These are phyloP conservation scores for Pseudopithomyces maydicus DNA, from an alignment of 2,329 filamentous ascomycete species.

Conservation along the genomic window DNA sequence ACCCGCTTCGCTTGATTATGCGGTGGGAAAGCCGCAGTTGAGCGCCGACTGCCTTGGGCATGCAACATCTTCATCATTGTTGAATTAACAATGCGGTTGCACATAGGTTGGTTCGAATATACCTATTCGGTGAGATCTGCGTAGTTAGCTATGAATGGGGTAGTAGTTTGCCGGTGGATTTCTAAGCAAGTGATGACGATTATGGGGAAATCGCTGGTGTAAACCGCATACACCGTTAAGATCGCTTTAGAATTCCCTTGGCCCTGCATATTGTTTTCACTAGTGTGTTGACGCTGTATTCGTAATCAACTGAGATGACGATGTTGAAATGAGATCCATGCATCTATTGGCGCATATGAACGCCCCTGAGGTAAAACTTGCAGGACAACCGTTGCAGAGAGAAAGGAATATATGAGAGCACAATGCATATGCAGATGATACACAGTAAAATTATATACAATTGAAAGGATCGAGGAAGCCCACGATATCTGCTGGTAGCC, in stretches of 20 bases:
- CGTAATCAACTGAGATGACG: too few species aligned
- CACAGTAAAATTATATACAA: too few species aligned
- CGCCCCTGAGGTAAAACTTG: too few species aligned
- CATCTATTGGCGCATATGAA: too few species aligned
- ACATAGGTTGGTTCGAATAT: not conserved
- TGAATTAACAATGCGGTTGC: not conserved
- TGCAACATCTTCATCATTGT: not conserved
- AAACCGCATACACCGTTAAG: not conserved
- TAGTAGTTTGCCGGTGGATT: not conserved
- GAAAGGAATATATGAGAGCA: too few species aligned
- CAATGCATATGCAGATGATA: too few species aligned
- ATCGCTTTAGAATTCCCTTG: not conserved
- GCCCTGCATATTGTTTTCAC: not conserved
- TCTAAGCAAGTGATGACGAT: not conserved
- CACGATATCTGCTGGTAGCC: too few species aligned
- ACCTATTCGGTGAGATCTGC: not conserved
- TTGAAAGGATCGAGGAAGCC: too few species aligned
- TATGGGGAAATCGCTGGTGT: not conserved
- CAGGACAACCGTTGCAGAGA: too few species aligned
- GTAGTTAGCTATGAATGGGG: not conserved
- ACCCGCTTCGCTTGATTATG: not conserved
- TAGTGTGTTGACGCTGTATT: not conserved
- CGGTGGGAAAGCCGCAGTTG: not conserved
- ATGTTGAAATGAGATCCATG: too few species aligned
- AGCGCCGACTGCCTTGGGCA: not conserved